These are phyloP conservation scores for Phytophthora quininea DNA, from an alignment of 352 stramenopile species.

Conservation along the genomic window DNA sequence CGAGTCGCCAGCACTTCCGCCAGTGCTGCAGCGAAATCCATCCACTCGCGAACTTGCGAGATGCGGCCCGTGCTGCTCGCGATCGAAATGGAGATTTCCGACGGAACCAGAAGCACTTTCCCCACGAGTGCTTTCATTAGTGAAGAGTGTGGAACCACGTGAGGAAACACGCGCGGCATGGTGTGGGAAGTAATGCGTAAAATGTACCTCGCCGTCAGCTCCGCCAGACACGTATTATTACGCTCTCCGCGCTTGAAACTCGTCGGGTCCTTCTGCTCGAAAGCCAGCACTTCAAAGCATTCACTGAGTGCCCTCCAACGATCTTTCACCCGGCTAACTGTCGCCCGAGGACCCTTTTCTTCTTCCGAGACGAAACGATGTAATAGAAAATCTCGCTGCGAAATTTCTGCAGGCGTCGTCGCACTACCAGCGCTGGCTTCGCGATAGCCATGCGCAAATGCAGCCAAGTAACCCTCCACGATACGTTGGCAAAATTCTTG, in stretches of 20 bases:
- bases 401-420: not conserved
- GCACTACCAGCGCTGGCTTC: not conserved
- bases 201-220: not conserved
- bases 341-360: not conserved
- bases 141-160: not conserved
- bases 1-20: conserved; percentile 6
- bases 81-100: conserved; percentile 15
- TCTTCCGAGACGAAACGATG: not conserved
- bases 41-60: conserved; percentile 10
- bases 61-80: conserved; percentile 4
- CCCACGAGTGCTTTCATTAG: conserved; percentile 7
- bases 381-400: not conserved
- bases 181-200: not conserved
- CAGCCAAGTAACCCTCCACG: conserved; percentile 18
- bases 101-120: conserved; percentile 6
- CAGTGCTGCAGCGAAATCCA: conserved; percentile 13
- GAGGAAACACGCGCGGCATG: not conserved
- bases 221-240: not conserved
- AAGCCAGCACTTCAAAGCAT: conserved; percentile 2
- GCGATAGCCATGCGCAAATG: conserved; percentile 12
- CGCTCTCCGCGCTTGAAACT: not conserved
- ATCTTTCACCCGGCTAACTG: not conserved
- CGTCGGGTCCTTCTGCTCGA: not conserved
- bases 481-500: conserved; percentile 19
- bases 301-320: not conserved